Base-by-base conservation (phyloP, 176 grass and related monocot genomes). In the Bromus sterilis region DNA sequence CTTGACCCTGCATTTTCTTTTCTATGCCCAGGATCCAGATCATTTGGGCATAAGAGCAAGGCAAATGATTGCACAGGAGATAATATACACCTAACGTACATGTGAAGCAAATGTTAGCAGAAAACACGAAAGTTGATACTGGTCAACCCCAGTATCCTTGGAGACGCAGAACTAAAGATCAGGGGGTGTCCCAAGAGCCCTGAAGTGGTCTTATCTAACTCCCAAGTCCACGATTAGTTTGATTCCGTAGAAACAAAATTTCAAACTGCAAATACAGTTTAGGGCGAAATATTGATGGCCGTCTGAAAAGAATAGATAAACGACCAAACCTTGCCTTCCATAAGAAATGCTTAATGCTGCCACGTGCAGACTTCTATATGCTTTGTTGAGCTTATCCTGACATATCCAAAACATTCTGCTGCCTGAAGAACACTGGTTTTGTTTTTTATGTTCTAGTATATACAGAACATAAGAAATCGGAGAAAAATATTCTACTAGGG, bases 401-500 rank as follows among this genome's bases (percentile, higher is more conserved):
- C 57, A 66, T 53, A 31, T 10, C 44, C 10, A 66, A 41, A 79
- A 74, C 20, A 0, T 53, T 13, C 7, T 21, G 49, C 35, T 32
- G 24, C 55, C 8, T 37, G 13, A 56, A 74, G 42, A 49, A 40
- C 3, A 4, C 0, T 26, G 61, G 1, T 0, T 35, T 63, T 56
- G 2, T 4, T 64, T 62, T 72, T 29, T 32, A 20, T 53, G 12
- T 39, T 70, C 32, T 55, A 46, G 63, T 65, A 78, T 40, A 33
- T 24, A 49, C 14, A 55, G 1, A 70, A 28, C 18, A 72, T 10
- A n/a, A 42, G 11, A 18, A 74, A 56, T 25, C 15, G 5, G n/a
- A 59, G 16, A 59, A 78, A 71, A 74, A 23, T 68, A 80, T 84
- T 75, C 16, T 59, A 62, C 13, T 35, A 53, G 18, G 73, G n/a